A percentile compares a stretch with the other conserved stretches of the same genome.
These are phyloP conservation scores for Arachnomyces sp. DNA, from an alignment of 2,329 filamentous ascomycete genomes.

Conservation along the genomic window DNA sequence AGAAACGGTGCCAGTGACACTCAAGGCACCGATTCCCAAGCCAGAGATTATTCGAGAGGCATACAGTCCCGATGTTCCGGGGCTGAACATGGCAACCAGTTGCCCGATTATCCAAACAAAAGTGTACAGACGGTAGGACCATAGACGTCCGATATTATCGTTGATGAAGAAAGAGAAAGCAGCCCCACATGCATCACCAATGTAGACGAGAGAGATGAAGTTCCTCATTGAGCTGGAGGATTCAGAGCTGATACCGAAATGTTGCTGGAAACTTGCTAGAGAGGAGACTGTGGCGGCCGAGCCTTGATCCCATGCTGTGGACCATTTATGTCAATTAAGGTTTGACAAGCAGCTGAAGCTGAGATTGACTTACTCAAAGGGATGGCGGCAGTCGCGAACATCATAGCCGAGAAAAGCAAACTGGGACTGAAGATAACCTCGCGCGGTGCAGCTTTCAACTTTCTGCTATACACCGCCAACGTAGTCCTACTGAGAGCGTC, in stretches of 20 bases:
- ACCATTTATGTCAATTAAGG: no score
- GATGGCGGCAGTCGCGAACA: no score
- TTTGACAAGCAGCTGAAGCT: no score
- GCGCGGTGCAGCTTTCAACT: no score
- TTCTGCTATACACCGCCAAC: no score
- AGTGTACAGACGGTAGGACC: constrained; percentile 34
- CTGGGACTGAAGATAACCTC: no score
- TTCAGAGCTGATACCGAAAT: constrained; percentile 26
- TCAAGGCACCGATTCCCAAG: constrained; percentile 33
- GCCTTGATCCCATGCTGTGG: constrained; percentile 28
- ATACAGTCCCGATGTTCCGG: constrained; percentile 24
- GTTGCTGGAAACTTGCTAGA: constrained; percentile 29
- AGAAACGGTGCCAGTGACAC: constrained; percentile 31
- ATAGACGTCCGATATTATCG: constrained; percentile 33
- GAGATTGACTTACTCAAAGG: no score
- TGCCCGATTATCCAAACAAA: constrained; percentile 19
- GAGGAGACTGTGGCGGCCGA: constrained; percentile 25
- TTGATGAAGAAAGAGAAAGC: constrained; percentile 33
- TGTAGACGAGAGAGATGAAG: constrained; percentile 32
- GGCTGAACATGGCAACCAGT: constrained; percentile 14
- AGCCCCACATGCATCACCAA: constrained; percentile 25
- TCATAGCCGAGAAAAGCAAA: no score
- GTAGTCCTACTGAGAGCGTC: no score
- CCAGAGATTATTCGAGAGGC: constrained; percentile 31
- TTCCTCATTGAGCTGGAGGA: constrained; percentile 23